Evolutionary conservation across 106 monocot species (phyloP).

Genomic region (Xerophyta viscosa): DNA sequence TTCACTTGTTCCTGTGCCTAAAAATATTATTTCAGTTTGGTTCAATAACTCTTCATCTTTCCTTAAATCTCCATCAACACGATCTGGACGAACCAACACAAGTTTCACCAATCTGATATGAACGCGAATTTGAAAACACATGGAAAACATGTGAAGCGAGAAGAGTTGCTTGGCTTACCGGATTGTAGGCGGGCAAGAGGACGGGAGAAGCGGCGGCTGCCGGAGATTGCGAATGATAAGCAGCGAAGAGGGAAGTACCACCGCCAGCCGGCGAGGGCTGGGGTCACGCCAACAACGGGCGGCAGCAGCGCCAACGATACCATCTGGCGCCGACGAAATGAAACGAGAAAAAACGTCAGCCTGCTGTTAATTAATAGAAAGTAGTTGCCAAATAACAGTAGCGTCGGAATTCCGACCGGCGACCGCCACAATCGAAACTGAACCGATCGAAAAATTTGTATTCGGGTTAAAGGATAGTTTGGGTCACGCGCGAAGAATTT

Average conservation of each 20-base stretch:
- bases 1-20: slow-evolving; percentile 98
- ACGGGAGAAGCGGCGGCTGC: background rate
- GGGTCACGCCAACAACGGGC: background rate
- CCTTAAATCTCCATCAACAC: slow-evolving; percentile 10
- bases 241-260: background rate
- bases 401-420: no score
- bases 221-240: no score
- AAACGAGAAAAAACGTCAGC: no score
- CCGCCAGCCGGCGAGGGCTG: background rate
- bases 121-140: background rate
- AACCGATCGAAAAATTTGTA: no score
- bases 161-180: slow-evolving; percentile 4
- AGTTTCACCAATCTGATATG: background rate
- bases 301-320: slow-evolving; percentile 2
- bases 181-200: slow-evolving; percentile 12
- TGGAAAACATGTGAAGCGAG: no score
- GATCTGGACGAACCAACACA: slow-evolving; percentile 19
- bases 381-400: no score
- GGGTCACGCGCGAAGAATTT: no score
- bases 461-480: no score
- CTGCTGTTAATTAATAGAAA: no score
- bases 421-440: slow-evolving; percentile 3
- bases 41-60: slow-evolving; percentile 12
- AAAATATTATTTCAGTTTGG: slow-evolving; percentile 81
- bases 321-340: no score